A percentile compares a stretch with the other conserved stretches of the same genome.
Conservation (phyloP, 1,139 yeast species). For the Suhomyces wounanorum region DNA sequence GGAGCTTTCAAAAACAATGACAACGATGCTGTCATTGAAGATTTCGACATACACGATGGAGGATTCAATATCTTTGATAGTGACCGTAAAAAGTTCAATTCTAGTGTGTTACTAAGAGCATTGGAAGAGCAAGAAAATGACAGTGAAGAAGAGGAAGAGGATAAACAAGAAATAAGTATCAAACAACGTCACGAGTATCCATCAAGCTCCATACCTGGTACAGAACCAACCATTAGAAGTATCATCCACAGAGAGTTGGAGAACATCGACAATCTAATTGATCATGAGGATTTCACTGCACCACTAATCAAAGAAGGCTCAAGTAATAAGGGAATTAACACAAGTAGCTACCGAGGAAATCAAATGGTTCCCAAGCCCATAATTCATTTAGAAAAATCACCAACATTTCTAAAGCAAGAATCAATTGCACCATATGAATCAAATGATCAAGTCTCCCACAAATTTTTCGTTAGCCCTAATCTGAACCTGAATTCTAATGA, state of each 20-base stretch:
- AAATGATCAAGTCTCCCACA: background rate
- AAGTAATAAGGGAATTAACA: too few species aligned
- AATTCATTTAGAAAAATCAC: background rate
- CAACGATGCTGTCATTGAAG: background rate
- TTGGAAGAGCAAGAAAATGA: slow-evolving; percentile 6
- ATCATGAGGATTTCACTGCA: background rate
- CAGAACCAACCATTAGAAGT: background rate
- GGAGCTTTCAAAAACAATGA: slow-evolving; percentile 4
- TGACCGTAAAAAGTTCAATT: slow-evolving; percentile 3
- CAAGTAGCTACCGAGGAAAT: background rate
- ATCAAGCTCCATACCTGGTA: background rate
- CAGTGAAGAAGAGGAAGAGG: slow-evolving; percentile 1
- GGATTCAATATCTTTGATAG: slow-evolving; percentile 14
- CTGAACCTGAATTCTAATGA: background rate
- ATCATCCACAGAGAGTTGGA: background rate
- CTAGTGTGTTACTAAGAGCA: slow-evolving; percentile 2
- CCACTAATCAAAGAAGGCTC: background rate
- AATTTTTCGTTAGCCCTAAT: background rate
- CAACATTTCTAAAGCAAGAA: background rate
- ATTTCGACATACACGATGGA: slow-evolving; percentile 9
- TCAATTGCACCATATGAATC: background rate
- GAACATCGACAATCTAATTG: background rate
- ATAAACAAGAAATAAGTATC: background rate
- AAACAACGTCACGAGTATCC: background rate
- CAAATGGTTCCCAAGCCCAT: background rate